Conservation (phyloP, 106 monocot genomes). For the Phalaenopsis aphrodite region DNA sequence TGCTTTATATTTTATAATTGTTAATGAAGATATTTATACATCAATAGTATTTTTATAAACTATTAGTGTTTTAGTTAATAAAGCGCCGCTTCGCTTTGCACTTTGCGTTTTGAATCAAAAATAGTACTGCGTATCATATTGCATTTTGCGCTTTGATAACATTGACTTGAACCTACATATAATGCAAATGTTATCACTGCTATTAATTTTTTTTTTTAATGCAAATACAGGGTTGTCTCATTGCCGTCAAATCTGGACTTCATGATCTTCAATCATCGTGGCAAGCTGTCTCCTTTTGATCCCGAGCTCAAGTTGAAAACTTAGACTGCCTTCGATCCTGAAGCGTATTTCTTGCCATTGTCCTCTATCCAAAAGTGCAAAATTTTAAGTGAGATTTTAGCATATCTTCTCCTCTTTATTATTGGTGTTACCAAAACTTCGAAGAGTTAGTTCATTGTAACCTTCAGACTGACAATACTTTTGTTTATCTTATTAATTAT, state of each 20-base stretch:
- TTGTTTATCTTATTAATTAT: neutral
- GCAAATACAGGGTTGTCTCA: slow-evolving; percentile 57
- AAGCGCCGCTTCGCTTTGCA: no score
- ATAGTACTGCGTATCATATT: no score
- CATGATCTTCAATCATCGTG: slow-evolving; percentile 93
- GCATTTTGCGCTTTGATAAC: no score
- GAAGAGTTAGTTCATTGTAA: neutral
- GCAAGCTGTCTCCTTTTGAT: slow-evolving; percentile 37
- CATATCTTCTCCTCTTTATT: neutral
- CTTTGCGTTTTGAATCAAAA: no score
- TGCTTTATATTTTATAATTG: no score
- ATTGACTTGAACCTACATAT: neutral
- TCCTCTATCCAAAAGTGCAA: neutral
- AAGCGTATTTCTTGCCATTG: neutral
- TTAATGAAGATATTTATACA: no score
- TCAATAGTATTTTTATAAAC: no score
- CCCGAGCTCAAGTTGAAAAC: slow-evolving; percentile 49
- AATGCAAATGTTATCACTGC: neutral
- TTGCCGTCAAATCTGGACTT: slow-evolving; percentile 81
- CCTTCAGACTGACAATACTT: neutral
- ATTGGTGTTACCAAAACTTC: neutral
- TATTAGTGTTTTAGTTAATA: no score
- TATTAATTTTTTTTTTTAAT: neutral
- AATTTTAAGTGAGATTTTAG: neutral
- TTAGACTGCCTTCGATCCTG: neutral